Evolutionary conservation across 805 yeast genomes (phyloP), one percentile per base, ranked within the genome.

Genomic region (Limtongia smithiae): DNA sequence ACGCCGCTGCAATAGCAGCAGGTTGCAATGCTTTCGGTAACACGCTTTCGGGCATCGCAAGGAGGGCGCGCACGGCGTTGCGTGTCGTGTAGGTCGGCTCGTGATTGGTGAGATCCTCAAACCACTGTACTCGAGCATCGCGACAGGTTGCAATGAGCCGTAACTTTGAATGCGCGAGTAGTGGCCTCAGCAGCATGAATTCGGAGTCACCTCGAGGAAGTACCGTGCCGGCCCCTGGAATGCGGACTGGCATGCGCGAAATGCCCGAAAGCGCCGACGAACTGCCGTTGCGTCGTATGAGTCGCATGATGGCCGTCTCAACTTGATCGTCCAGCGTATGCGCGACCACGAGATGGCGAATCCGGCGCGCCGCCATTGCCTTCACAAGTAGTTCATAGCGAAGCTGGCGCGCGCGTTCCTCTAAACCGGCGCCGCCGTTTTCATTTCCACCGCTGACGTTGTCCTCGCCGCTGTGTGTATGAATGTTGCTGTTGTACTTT

Each of bases 271-370:
- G 14, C 22, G 38, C 20, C 7, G n/a, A 35, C 14, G 73, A 70
- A n/a, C 76, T 46, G 0, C 77, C 67, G 33, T 79, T 73, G 25
- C 74, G 72, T 1, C 64, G 46, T 1, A 68, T 44, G 43, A 83
- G 67, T 31, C 94, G 64, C 61, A 81, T 72, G 20, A 82, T 52
- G 53, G 76, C 81, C 0, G 91, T 83, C 60, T 86, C 95, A 12
- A 82, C 46, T 59, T 83, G 88, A 62, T 86, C 95, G 60, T 85
- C 80, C 40, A 70, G 60, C 57, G 80, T 85, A 59, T 86, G 95
- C 0, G 84, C 95, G 35, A 81, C 67, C 20, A 80, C 63, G 3
- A 85, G 49, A n/a, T 71, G 58, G 0, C 62, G 32, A 3, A 75
- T 66, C 0, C 59, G 62, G 2, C 65, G 46, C 1, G 62, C 46